Conservation (phyloP, 148 eudicot genomes). For the Rhododendron simsii region DNA sequence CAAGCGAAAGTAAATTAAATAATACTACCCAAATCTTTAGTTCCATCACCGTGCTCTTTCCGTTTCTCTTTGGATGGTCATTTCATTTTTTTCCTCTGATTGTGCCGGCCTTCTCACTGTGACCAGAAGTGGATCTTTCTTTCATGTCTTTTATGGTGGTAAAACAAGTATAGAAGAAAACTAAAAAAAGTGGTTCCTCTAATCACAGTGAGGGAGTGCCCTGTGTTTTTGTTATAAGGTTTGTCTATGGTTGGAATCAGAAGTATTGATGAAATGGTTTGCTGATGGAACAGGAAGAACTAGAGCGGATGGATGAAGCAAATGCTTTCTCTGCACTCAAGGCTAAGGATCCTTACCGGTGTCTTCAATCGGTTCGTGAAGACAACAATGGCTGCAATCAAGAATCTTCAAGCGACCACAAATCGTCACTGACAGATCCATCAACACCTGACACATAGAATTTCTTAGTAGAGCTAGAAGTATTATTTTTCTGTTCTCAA, state of each 20-base stretch:
- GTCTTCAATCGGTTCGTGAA: neutral
- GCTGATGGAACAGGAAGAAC: conserved; percentile 3
- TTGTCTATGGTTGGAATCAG: neutral
- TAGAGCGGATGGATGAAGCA: neutral
- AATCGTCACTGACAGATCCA: neutral
- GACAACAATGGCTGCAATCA: neutral
- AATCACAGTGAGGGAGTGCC: neutral
- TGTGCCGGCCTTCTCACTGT: neutral
- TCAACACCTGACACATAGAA: neutral
- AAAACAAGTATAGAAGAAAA: neutral
- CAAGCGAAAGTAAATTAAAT: neutral
- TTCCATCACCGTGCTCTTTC: neutral
- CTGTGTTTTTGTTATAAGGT: neutral
- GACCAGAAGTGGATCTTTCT: too few relatives aligned
- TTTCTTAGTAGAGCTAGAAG: neutral
- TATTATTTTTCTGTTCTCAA: neutral
- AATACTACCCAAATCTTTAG: neutral
- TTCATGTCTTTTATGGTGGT: neutral
- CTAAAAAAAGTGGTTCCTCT: neutral
- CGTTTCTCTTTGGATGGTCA: neutral
- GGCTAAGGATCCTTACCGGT: neutral
- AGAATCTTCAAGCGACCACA: neutral
- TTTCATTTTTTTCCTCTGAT: neutral
- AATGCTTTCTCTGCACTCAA: neutral
- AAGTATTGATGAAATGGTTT: neutral